These are phyloP conservation scores for Pichia sp. DNA, from an alignment of 1,139 yeast species.

Conservation along the genomic window DNA sequence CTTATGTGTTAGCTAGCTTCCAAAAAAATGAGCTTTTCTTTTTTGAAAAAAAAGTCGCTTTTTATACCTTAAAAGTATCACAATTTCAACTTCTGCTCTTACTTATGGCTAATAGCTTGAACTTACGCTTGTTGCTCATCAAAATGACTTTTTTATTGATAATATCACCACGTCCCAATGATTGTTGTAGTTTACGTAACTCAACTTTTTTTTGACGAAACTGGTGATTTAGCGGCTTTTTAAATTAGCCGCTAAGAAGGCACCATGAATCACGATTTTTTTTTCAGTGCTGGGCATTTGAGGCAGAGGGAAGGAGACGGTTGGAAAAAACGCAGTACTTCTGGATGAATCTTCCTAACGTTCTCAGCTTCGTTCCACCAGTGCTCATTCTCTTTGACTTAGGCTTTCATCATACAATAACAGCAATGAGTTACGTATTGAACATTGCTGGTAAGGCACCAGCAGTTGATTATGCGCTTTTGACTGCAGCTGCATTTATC, in stretches of 20 bases:
- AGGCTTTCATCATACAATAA: neutral
- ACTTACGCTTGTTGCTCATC: neutral
- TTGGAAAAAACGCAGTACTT: neutral
- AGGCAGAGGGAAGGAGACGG: neutral
- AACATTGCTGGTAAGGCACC: constrained; percentile 85
- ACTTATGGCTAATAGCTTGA: too few species aligned
- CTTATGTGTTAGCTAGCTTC: neutral
- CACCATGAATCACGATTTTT: neutral
- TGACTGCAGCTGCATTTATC: constrained; percentile 73
- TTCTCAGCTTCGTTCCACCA: neutral
- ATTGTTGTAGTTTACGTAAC: neutral
- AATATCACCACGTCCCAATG: neutral
- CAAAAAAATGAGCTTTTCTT: neutral
- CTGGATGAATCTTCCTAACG: neutral
- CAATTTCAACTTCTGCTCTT: too few species aligned
- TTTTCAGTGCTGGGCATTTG: neutral
- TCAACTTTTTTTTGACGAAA: neutral
- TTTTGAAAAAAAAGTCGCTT: neutral
- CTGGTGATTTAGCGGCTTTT: constrained; percentile 2
- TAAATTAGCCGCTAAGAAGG: neutral
- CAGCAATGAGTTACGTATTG: constrained; percentile 37
- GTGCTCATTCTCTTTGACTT: too few species aligned
- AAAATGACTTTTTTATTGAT: neutral
- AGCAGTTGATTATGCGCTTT: constrained; percentile 70
- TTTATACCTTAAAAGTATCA: neutral